These are phyloP conservation scores for Erigeron canadensis DNA, from an alignment of 129 eudicot genomes.

Conservation along the genomic window DNA sequence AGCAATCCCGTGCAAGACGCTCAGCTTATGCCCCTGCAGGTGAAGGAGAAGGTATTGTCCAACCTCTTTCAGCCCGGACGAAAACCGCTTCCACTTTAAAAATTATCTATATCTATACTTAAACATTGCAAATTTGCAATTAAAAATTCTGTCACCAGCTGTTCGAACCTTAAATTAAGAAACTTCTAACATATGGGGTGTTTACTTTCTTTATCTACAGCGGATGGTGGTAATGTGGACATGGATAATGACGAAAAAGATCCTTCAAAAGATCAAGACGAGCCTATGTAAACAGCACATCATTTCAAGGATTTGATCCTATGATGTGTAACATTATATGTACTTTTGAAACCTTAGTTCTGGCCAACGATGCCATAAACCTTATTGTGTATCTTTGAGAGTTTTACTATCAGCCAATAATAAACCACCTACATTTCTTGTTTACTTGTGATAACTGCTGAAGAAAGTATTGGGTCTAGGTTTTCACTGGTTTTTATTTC, in stretches of 20 bases:
- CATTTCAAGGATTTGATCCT: constrained; percentile 10
- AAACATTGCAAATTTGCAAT: not conserved
- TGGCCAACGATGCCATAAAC: constrained; percentile 22
- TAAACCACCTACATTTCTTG: constrained; percentile 21
- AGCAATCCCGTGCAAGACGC: constrained; percentile 69
- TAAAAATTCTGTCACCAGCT: not conserved
- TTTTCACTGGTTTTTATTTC: too few species aligned
- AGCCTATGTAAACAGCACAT: constrained; percentile 20
- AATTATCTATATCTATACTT: not conserved
- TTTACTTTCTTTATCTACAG: constrained; percentile 14
- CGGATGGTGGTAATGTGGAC: constrained; percentile 38
- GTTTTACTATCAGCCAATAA: constrained; percentile 25
- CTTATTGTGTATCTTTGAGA: constrained; percentile 31
- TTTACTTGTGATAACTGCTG: not conserved
- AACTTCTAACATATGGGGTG: not conserved
- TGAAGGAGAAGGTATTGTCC: constrained; percentile 59
- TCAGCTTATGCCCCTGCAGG: constrained; percentile 72
- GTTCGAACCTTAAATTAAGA: not conserved
- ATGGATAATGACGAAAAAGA: constrained; percentile 29
- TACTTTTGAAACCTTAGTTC: constrained; percentile 19
- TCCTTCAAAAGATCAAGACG: constrained; percentile 26
- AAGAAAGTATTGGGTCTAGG: not conserved
- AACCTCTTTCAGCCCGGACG: not conserved
- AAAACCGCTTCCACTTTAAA: not conserved
- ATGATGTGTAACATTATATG: constrained; percentile 24